Percentiles rank a stretch among this genome's conserved stretches.
These are phyloP conservation scores for Protea cynaroides DNA, from an alignment of 164 flowering plant species.

Conservation along the genomic window DNA sequence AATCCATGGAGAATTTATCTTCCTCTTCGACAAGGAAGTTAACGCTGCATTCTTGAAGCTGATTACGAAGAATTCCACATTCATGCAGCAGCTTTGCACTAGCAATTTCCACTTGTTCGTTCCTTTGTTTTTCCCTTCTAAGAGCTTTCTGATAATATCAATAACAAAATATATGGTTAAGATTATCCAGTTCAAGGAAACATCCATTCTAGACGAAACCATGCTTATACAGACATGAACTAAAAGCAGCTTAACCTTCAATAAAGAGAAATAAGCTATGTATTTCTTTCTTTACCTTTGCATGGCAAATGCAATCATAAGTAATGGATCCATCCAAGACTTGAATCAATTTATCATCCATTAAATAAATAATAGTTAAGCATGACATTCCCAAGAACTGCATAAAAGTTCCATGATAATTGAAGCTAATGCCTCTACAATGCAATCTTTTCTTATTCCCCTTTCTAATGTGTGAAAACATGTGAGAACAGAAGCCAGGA, in stretches of 20 bases:
- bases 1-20: constrained; percentile 43
- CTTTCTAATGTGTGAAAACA: no score
- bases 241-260: background rate
- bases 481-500: no score
- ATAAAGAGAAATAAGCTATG: background rate
- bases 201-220: background rate
- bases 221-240: background rate
- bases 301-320: no score
- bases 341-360: no score
- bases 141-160: constrained; percentile 47
- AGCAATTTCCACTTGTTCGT: constrained; percentile 33
- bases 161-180: background rate
- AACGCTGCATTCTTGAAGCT: constrained; percentile 61
- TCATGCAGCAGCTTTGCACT: constrained; percentile 52
- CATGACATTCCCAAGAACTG: no score
- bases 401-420: no score
- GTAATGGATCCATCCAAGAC: no score
- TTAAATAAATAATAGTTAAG: no score
- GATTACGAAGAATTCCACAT: constrained; percentile 48
- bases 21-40: constrained; percentile 38
- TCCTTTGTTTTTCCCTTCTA: constrained; percentile 47
- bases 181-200: background rate
- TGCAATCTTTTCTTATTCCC: no score
- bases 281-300: no score
- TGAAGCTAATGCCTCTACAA: no score